These are phyloP conservation scores for Alternaria gansuensis DNA, from an alignment of 2,329 filamentous ascomycete genomes.

Conservation along the genomic window DNA sequence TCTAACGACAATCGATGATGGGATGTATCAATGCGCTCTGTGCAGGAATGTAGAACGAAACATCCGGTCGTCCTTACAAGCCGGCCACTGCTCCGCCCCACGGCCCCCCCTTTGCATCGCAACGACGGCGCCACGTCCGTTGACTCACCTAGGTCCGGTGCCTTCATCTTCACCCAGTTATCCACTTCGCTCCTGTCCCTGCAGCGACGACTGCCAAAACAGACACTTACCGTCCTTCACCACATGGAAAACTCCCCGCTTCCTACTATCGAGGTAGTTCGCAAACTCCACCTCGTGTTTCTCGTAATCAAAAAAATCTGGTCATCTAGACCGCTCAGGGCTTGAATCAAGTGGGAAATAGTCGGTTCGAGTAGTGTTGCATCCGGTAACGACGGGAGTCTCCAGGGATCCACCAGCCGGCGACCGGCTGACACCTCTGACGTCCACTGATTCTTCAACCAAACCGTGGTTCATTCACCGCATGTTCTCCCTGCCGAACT, in stretches of 20 bases:
- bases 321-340: constrained; percentile 10
- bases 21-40: not conserved
- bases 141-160: constrained; percentile 6
- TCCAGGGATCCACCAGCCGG: constrained; percentile 10
- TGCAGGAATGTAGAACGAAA: constrained; percentile 6
- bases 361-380: constrained; percentile 4
- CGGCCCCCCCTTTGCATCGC: constrained; percentile 10
- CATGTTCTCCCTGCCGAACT: constrained; percentile 17
- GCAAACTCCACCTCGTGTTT: constrained; percentile 5
- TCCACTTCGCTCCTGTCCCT: constrained; percentile 17
- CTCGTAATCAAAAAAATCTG: not conserved
- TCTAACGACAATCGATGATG: constrained; percentile 7
- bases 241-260: constrained; percentile 3
- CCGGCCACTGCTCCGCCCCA: constrained; percentile 7
- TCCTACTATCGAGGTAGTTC: not conserved
- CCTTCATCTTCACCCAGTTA: not conserved
- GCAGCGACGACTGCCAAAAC: constrained; percentile 13
- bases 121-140: constrained; percentile 9
- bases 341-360: constrained; percentile 7
- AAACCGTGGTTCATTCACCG: constrained; percentile 25
- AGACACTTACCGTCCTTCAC: constrained; percentile 7
- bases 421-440: constrained; percentile 15
- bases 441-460: constrained; percentile 4
- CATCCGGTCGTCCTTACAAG: constrained; percentile 6
- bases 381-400: constrained; percentile 11